These are phyloP conservation scores for Alisma plantagoaquatica DNA, from an alignment of 106 monocot genomes.

Conservation along the genomic window DNA sequence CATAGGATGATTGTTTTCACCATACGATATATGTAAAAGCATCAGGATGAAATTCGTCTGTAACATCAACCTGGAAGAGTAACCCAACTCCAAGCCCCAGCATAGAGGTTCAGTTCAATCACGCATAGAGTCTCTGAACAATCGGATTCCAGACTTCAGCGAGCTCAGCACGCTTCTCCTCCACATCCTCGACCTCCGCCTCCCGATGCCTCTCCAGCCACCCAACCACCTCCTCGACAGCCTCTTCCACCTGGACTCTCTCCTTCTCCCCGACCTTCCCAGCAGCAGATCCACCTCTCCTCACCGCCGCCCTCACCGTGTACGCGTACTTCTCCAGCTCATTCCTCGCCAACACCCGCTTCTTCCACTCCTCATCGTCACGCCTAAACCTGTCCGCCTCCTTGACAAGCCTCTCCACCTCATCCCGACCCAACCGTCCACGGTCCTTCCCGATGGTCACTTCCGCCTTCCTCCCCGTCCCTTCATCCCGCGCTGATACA, in stretches of 20 bases:
- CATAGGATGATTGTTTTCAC: too few relatives aligned
- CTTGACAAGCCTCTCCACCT: slow-evolving; percentile 5
- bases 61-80: too few relatives aligned
- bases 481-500: slow-evolving; percentile 54
- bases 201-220: slow-evolving; percentile 9
- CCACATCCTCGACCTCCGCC: slow-evolving; percentile 8
- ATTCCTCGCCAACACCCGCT: slow-evolving; percentile 52
- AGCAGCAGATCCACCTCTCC: neutral
- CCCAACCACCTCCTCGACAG: slow-evolving; percentile 4
- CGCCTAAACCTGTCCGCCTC: slow-evolving; percentile 31
- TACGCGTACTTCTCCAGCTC: slow-evolving; percentile 62
- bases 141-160: neutral
- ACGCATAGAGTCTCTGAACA: too few relatives aligned
- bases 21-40: too few relatives aligned
- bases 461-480: slow-evolving; percentile 25
- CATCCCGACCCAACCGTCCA: slow-evolving; percentile 9
- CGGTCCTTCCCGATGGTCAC: slow-evolving; percentile 7
- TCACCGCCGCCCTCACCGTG: slow-evolving; percentile 34
- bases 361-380: slow-evolving; percentile 43
- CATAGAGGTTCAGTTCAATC: too few relatives aligned
- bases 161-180: slow-evolving; percentile 9
- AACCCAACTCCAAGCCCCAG: too few relatives aligned
- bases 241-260: slow-evolving; percentile 44
- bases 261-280: slow-evolving; percentile 31
- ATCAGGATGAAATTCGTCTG: too few relatives aligned